Percentiles rank a stretch among this genome's conserved stretches.
Evolutionary conservation across 768 basidiomycete species (phyloP).

Genomic region (Boletus rubroflammeus): DNA sequence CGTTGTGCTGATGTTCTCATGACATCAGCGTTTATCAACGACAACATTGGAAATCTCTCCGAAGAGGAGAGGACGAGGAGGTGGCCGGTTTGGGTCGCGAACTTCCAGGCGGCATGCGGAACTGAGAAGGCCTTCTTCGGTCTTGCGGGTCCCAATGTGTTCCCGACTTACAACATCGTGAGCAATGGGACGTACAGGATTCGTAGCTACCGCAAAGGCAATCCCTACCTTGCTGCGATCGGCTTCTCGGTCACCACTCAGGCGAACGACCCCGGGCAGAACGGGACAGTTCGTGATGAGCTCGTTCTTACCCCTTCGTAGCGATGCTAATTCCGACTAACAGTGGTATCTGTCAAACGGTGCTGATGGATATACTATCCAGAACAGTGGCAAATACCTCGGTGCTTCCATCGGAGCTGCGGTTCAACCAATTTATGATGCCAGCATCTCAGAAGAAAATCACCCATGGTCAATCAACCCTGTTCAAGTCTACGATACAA

Average conservation of each 20-base stretch:
- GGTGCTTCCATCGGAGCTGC: neutral
- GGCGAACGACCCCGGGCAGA: neutral
- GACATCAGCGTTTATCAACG: slow-evolving; percentile 1
- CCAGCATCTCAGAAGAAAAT: neutral
- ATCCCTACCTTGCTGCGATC: neutral
- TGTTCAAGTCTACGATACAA: neutral
- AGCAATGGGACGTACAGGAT: neutral
- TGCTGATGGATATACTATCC: neutral
- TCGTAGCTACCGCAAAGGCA: neutral
- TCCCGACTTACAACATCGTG: slow-evolving; percentile 1
- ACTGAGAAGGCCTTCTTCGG: neutral
- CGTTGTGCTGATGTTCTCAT: neutral
- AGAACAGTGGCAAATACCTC: neutral
- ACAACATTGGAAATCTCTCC: neutral
- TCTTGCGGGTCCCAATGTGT: neutral
- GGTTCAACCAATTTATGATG: neutral
- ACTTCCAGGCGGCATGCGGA: neutral
- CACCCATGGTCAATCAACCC: slow-evolving; percentile 1
- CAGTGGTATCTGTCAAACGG: neutral
- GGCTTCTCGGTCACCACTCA: neutral
- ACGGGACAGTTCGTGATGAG: neutral
- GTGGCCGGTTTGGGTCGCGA: neutral
- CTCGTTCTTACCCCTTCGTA: too few relatives aligned
- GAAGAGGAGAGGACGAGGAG: neutral
- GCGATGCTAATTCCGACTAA: neutral